A percentile compares a stretch with the other conserved stretches of the same genome.
These are phyloP conservation scores for Malassezia yamatoensis DNA, from an alignment of 1,284 basidiomycete species.

Conservation along the genomic window DNA sequence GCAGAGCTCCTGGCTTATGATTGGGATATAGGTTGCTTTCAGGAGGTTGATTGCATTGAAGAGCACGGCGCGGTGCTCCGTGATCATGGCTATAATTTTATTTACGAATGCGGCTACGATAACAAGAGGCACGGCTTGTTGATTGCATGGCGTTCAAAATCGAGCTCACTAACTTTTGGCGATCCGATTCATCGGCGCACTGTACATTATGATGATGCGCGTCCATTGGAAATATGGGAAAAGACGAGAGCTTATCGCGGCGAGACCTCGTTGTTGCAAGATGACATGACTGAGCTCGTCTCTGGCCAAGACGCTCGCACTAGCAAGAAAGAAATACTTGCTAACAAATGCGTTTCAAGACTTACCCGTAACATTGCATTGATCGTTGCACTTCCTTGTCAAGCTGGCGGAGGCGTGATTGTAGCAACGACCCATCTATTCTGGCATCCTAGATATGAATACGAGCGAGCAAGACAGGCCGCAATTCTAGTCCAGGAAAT, in stretches of 20 bases:
- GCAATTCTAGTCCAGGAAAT: constrained; percentile 60
- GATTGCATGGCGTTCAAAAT: constrained; percentile 28
- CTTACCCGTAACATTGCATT: constrained; percentile 15
- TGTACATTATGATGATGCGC: constrained; percentile 1
- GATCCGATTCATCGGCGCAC: not conserved
- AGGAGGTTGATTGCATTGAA: constrained; percentile 49
- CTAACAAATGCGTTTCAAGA: constrained; percentile 26
- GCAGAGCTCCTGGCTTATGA: constrained; percentile 32
- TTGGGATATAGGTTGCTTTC: constrained; percentile 49
- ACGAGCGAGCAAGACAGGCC: constrained; percentile 67
- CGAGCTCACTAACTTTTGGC: not conserved
- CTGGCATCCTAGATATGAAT: constrained; percentile 71
- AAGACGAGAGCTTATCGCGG: not conserved
- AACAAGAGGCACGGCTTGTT: constrained; percentile 44
- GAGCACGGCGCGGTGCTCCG: constrained; percentile 32
- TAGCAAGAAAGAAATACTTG: constrained; percentile 15
- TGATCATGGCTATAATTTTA: constrained; percentile 29
- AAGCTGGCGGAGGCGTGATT: constrained; percentile 53
- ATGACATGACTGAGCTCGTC: not conserved
- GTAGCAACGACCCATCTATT: constrained; percentile 79
- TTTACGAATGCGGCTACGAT: constrained; percentile 41
- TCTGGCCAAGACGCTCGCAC: not conserved
- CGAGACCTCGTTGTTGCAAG: no score
- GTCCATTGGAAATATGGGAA: not conserved
- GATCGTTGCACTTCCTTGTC: constrained; percentile 26